phyloP scores from a whole-genome alignment of 2,329 filamentous ascomycete genomes.

The Calonectria leucothoes region DNA sequence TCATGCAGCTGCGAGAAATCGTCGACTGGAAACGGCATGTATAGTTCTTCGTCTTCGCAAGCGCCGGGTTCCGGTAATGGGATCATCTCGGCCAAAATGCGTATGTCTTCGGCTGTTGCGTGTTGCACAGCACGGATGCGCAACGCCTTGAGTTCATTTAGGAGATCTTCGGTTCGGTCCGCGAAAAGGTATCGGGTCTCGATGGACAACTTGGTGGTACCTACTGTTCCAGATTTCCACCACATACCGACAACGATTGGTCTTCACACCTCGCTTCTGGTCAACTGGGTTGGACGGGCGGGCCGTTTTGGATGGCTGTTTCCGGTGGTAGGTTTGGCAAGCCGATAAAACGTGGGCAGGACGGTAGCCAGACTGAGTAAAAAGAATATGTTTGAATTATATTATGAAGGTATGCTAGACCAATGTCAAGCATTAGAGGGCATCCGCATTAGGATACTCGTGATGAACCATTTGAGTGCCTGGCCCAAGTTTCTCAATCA shows the following conservation, averaged over 20 bases:
- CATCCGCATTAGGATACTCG: not conserved
- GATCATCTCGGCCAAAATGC: slow-evolving; percentile 2
- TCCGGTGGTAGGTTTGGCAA: not conserved
- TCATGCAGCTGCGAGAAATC: slow-evolving; percentile 13
- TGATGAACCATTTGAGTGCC: not conserved
- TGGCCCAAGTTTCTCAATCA: too few species aligned
- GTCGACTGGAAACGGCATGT: not conserved
- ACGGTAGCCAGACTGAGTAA: not conserved
- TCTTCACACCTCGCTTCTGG: not conserved
- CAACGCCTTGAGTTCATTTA: slow-evolving; percentile 9
- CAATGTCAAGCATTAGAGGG: not conserved
- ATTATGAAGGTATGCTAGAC: not conserved
- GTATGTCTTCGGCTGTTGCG: slow-evolving; percentile 9
- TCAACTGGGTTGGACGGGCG: not conserved
- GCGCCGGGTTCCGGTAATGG: not conserved
- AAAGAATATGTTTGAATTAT: not conserved
- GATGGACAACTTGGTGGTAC: slow-evolving; percentile 31
- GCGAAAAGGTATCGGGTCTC: slow-evolving; percentile 24
- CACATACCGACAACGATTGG: slow-evolving; percentile 8
- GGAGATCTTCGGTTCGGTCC: slow-evolving; percentile 4
- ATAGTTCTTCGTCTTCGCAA: not conserved
- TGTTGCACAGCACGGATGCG: slow-evolving; percentile 15
- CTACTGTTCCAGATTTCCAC: slow-evolving; percentile 10
- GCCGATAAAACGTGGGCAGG: too few species aligned
- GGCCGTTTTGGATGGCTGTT: not conserved